Evolutionary conservation across 2,329 filamentous ascomycete species (phyloP), one percentile per base, ranked within the genome.

Genomic region (Aspergillus bombycis): DNA sequence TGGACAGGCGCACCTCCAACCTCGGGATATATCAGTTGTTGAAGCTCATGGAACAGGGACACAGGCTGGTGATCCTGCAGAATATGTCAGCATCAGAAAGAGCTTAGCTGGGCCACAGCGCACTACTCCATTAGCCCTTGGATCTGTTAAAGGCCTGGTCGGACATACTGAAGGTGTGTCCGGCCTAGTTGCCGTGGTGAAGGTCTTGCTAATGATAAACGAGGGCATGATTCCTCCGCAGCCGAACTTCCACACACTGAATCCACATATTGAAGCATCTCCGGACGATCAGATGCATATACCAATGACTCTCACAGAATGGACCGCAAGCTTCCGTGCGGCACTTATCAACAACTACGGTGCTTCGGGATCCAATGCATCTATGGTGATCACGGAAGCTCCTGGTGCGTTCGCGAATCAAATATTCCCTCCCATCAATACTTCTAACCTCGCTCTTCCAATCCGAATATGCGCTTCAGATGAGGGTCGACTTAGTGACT

Each of bases 21-120:
- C 71, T 9, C 38, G 62, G 2, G 63, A 73, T 26, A 71, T 79
- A 16, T 69, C 70, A 2, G 74, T 72, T 16, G 75, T 79, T 7
- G 74, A 76, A 36, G 72, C 74, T 5, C 76, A 78, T 57, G 76
- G 76, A 4, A 77, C 76, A 21, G 75, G 75, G 1, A 76, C 74
- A 4, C 65, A 63, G 11, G 72, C 70, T 4, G 75, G 75, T 8
- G 75, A 78, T 46, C 73, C 74, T 0, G 67, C 68, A 4, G 75
- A 77, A 59, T 70, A 65, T 26, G 61, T 66, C 10, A 71, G 72
- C 48, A 68, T 78, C 9, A 63, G 66, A 0, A 30, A 68, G 19
- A 59, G 66, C 2, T 67, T 76, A 36, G 71, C 68, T 5, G 68
- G 66, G 1, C 53, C 65, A 4, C 57, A 50, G 23, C 62, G 72